These are phyloP conservation scores for Monosporascus sp. DNA, from an alignment of 2,329 filamentous ascomycete species.

Conservation along the genomic window DNA sequence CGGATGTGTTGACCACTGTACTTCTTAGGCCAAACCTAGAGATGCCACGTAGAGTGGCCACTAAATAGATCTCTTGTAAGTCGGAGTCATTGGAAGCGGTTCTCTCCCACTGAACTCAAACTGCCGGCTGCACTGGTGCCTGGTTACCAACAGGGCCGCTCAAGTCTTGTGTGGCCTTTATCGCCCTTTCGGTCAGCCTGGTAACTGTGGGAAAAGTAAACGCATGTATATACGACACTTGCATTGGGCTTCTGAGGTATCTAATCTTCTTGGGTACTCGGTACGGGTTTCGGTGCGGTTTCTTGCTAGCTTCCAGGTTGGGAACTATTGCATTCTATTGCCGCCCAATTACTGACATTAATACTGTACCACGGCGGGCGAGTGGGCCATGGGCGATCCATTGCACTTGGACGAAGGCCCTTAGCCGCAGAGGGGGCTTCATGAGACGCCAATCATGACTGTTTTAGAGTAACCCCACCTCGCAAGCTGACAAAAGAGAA, in stretches of 20 bases:
- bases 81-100: slow-evolving; percentile 34
- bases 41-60: no score
- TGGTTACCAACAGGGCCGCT: slow-evolving; percentile 35
- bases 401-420: background rate
- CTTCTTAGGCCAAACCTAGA: no score
- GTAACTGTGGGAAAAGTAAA: slow-evolving; percentile 30
- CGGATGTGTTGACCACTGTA: no score
- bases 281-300: no score
- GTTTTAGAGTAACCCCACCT: background rate
- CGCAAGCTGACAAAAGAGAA: background rate
- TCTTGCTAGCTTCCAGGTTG: no score
- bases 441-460: background rate
- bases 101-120: slow-evolving; percentile 28
- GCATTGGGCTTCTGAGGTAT: no score
- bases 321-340: background rate
- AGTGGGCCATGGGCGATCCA: background rate
- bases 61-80: slow-evolving; percentile 11
- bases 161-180: slow-evolving; percentile 35
- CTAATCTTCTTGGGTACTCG: no score
- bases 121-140: slow-evolving; percentile 40
- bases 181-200: slow-evolving; percentile 33
- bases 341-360: background rate
- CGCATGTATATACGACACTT: no score
- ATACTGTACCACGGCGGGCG: no score
- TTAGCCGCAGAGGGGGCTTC: background rate